These are phyloP conservation scores for Pseudogymnoascus sp. DNA, from an alignment of 2,329 filamentous ascomycete genomes.

Conservation along the genomic window DNA sequence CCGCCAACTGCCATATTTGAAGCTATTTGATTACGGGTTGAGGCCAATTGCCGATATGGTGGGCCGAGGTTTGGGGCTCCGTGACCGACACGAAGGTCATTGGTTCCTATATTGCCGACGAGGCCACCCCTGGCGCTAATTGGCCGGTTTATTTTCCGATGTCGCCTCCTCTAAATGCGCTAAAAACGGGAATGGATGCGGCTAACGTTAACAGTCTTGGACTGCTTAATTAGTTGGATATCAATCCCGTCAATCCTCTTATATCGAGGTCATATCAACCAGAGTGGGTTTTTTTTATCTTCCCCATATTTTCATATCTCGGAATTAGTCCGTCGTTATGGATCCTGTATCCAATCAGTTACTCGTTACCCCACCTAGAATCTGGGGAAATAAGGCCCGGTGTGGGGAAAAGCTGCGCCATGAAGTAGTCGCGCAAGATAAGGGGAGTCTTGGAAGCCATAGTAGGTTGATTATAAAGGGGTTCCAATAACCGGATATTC, in stretches of 20 bases:
- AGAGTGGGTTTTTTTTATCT: not conserved
- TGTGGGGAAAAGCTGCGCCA: not conserved
- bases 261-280: not conserved
- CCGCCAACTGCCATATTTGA: not conserved
- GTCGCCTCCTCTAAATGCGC: not conserved
- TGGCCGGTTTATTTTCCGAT: not conserved
- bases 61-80: not conserved
- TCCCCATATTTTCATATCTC: not conserved
- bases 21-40: not conserved
- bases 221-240: not conserved
- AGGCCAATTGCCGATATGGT: not conserved
- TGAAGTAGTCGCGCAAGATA: not conserved
- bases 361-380: not conserved
- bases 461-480: not conserved
- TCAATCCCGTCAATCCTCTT: not conserved
- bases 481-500: not conserved
- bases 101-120: slow-evolving; percentile 2
- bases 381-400: slow-evolving; percentile 1
- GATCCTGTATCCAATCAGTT: not conserved
- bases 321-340: not conserved
- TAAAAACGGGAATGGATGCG: not conserved
- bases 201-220: not conserved
- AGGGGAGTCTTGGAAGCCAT: not conserved
- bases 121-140: not conserved
- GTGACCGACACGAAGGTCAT: not conserved